These are phyloP conservation scores for Sclerotinia sclerotiorum DNA, from an alignment of 2,329 filamentous ascomycete genomes.

Conservation along the genomic window DNA sequence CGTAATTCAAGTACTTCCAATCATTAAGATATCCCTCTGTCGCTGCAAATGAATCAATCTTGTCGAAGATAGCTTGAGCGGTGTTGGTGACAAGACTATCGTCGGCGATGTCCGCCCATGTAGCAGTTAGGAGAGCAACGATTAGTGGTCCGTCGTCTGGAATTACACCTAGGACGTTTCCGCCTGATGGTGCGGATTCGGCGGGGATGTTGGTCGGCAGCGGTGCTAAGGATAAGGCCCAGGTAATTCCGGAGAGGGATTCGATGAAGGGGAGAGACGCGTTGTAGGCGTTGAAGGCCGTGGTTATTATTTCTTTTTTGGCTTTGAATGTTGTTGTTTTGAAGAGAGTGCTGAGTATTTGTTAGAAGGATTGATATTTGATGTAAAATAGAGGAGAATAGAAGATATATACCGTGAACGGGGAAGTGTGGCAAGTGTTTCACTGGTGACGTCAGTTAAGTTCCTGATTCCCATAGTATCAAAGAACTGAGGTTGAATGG, in stretches of 20 bases:
- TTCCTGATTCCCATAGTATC: not conserved
- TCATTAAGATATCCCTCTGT: not conserved
- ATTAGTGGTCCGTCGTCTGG: conserved; percentile 14
- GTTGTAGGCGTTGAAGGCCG: not conserved
- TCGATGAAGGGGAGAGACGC: not conserved
- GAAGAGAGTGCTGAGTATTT: not conserved
- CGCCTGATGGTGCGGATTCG: conserved; percentile 6
- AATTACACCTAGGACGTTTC: conserved; percentile 16
- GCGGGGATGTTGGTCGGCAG: not conserved
- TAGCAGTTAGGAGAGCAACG: conserved; percentile 1
- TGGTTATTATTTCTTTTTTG: not conserved
- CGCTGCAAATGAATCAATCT: not conserved
- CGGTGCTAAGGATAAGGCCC: conserved; percentile 9
- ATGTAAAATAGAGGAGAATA: not conserved
- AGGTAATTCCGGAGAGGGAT: not conserved
- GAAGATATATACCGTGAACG: not conserved
- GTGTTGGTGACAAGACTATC: not conserved
- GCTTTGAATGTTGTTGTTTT: conserved; percentile 8
- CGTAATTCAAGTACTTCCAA: conserved; percentile 48
- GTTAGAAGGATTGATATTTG: not conserved
- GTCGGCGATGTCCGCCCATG: conserved; percentile 8
- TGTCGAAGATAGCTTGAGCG: conserved; percentile 5
- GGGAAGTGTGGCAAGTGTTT: not conserved
- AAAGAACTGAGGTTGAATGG: conserved; percentile 16
- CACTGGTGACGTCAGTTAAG: not conserved